Evolutionary conservation across 106 monocot species (phyloP).

Genomic region (Dioscorea zingiberensis): DNA sequence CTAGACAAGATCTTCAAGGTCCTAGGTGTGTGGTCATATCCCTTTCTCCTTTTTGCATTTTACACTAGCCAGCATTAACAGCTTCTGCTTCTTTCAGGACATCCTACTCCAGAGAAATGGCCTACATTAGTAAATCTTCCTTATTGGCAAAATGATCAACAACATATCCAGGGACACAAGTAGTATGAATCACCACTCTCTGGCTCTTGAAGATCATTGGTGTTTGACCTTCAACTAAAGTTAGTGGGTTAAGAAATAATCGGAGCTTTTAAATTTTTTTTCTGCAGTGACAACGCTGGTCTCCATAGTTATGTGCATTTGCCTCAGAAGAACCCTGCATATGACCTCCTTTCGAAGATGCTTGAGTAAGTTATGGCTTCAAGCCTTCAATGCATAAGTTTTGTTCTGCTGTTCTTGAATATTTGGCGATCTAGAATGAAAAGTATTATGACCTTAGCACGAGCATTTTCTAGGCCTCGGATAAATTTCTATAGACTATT

Average conservation of each 20-base stretch:
- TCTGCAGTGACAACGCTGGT: constrained; percentile 79
- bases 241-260: no score
- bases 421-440: no score
- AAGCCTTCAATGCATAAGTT: neutral
- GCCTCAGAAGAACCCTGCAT: constrained; percentile 77
- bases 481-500: no score
- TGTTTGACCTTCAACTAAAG: neutral
- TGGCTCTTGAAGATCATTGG: neutral
- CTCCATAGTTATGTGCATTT: constrained; percentile 78
- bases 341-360: constrained; percentile 97
- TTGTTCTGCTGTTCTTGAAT: no score
- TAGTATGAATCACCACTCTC: constrained; percentile 49
- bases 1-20: constrained; percentile 99
- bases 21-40: constrained; percentile 48
- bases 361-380: constrained; percentile 68
- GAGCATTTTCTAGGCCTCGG: no score
- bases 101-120: constrained; percentile 92
- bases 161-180: constrained; percentile 88
- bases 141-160: constrained; percentile 86
- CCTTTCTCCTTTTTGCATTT: neutral
- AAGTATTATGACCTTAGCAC: no score
- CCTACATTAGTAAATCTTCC: constrained; percentile 88
- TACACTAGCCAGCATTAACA: no score
- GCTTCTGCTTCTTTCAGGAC: constrained; percentile 39
- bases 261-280: neutral